Conservation (phyloP, 75 land plant genomes). For the Azolla pinnata region DNA sequence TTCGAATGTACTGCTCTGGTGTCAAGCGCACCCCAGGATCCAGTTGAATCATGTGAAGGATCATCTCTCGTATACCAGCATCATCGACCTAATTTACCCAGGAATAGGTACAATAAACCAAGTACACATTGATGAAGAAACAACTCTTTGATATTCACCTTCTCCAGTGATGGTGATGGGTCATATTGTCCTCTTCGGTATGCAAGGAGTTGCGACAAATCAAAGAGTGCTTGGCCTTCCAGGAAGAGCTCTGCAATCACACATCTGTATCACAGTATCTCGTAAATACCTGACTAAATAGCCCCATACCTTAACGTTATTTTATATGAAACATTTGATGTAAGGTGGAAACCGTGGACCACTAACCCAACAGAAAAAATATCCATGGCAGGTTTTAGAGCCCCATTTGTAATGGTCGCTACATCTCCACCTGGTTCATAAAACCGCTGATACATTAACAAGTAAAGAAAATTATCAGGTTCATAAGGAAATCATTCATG, state of each 20-base stretch:
- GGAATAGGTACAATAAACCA: background rate
- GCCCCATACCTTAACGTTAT: too few species aligned
- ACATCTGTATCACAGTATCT: conserved; percentile 82
- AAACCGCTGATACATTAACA: conserved; percentile 54
- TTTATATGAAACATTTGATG: background rate
- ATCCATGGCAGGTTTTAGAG: conserved; percentile 92
- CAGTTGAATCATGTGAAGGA: conserved; percentile 93
- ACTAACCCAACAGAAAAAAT: conserved; percentile 93
- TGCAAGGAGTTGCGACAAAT: conserved; percentile 84
- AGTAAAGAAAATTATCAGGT: background rate
- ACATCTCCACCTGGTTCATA: conserved; percentile 83
- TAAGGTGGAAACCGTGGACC: background rate
- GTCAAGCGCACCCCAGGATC: conserved; percentile 70
- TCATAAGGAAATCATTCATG: background rate
- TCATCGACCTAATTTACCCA: conserved; percentile 56
- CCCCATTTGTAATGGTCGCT: conserved; percentile 54
- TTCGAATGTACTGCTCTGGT: conserved; percentile 76
- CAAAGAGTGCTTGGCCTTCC: conserved; percentile 93
- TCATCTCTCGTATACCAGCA: conserved; percentile 77
- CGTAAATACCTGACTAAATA: too few species aligned
- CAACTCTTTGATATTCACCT: conserved; percentile 28
- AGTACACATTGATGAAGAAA: background rate
- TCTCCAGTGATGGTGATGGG: conserved; percentile 81
- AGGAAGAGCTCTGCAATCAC: conserved; percentile 98
- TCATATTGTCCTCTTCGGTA: conserved; percentile 98